Evolutionary conservation across 1,284 basidiomycete species (phyloP).

Genomic region (Gymnopus androsaceus): DNA sequence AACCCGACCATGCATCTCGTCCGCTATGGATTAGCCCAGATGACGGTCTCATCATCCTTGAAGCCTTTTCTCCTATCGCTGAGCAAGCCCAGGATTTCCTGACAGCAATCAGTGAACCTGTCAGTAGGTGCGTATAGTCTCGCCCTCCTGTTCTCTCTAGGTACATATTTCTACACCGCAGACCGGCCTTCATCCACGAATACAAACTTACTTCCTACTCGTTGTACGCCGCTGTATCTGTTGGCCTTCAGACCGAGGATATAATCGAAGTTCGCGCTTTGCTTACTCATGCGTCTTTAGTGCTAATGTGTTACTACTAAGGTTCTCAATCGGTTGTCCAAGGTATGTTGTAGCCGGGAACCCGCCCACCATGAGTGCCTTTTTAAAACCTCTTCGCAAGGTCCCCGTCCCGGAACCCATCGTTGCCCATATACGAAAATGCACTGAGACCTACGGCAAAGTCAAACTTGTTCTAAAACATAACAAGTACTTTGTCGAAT

Average conservation of each 20-base stretch:
- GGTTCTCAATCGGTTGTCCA: slow-evolving; percentile 86
- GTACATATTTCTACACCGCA: slow-evolving; percentile 40
- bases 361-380: slow-evolving; percentile 6
- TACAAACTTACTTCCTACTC: slow-evolving; percentile 99
- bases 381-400: slow-evolving; percentile 37
- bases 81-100: slow-evolving; percentile 99
- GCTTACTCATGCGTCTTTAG: slow-evolving; percentile 4
- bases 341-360: slow-evolving; percentile 48
- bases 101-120: slow-evolving; percentile 97
- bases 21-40: slow-evolving; percentile 96
- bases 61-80: slow-evolving; percentile 95
- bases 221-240: slow-evolving; percentile 97
- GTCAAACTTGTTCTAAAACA: slow-evolving; percentile 96
- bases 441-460: slow-evolving; percentile 94
- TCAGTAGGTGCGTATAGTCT: slow-evolving; percentile 88
- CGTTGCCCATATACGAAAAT: slow-evolving; percentile 82
- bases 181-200: slow-evolving; percentile 97
- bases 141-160: slow-evolving; percentile 15
- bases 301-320: slow-evolving; percentile 32
- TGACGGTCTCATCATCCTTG: slow-evolving; percentile 91
- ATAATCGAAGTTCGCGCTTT: slow-evolving; percentile 83
- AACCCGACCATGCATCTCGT: slow-evolving; percentile 86
- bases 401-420: slow-evolving; percentile 89
- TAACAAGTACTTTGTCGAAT: slow-evolving; percentile 95
- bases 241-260: slow-evolving; percentile 96